A percentile compares a stretch with the other conserved stretches of the same genome.
Conservation (phyloP, 2,329 filamentous ascomycete genomes). For the Ascochyta lentis region DNA sequence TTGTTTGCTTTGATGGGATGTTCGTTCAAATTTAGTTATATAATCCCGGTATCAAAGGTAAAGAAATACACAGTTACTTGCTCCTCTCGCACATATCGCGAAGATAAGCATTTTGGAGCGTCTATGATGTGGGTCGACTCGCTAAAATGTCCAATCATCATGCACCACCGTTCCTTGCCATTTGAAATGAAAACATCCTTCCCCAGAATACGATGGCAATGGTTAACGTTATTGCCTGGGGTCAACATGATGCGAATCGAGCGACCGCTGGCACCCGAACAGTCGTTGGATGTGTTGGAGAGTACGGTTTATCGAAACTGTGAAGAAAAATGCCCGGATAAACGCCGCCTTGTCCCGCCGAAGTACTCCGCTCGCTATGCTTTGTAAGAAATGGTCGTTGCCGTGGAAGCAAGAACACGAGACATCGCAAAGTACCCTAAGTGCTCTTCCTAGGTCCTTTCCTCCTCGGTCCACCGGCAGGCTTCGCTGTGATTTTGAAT, state of each 20-base stretch:
- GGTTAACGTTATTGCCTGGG: not conserved
- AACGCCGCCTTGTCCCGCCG: not conserved
- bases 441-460: constrained; percentile 25
- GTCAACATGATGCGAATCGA: not conserved
- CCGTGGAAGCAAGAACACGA: not conserved
- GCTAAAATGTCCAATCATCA: constrained; percentile 13
- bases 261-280: not conserved
- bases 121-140: constrained; percentile 15
- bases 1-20: constrained; percentile 26
- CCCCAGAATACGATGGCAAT: not conserved
- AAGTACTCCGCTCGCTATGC: constrained; percentile 16
- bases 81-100: no score
- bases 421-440: not conserved
- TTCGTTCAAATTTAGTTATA: not conserved
- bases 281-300: not conserved
- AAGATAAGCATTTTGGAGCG: no score
- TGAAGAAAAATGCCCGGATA: not conserved
- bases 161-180: not conserved
- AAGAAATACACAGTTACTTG: no score
- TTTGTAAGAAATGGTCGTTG: not conserved
- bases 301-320: not conserved
- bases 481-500: constrained; percentile 38
- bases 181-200: not conserved
- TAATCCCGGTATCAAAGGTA: no score
- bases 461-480: constrained; percentile 18